A percentile compares a stretch with the other conserved stretches of the same genome.
Evolutionary conservation across 306 rosid genomes (phyloP).

Genomic region (Vigna nakashimae): DNA sequence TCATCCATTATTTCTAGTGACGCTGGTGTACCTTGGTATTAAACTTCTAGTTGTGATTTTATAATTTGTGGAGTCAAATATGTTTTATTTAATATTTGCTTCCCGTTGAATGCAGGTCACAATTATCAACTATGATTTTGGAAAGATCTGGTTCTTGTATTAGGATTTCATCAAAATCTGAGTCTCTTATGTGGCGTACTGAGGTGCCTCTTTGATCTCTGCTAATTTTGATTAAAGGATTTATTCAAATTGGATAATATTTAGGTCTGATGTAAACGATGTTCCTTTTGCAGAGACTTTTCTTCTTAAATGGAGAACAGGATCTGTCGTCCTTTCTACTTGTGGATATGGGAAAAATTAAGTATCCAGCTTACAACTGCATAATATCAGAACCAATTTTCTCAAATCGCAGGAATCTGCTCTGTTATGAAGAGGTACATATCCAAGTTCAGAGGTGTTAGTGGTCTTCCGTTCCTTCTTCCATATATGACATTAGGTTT

Average conservation of each 20-base stretch:
- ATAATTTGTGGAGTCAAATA: conserved; percentile 26
- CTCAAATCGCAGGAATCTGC: conserved; percentile 66
- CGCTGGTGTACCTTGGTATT: conserved; percentile 64
- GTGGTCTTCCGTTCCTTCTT: conserved; percentile 36
- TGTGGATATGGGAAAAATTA: conserved; percentile 84
- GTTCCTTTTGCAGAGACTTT: conserved; percentile 77
- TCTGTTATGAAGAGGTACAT: conserved; percentile 80
- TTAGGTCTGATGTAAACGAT: conserved; percentile 35
- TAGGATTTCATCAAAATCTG: conserved; percentile 74
- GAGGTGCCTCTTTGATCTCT: conserved; percentile 65
- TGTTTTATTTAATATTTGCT: conserved; percentile 39
- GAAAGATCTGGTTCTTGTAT: conserved; percentile 67
- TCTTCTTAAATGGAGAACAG: conserved; percentile 92
- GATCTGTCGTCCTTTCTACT: conserved; percentile 83
- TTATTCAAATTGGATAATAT: conserved; percentile 3
- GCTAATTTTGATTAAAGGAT: conserved; percentile 19
- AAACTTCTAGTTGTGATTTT: conserved; percentile 20
- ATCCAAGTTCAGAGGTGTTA: conserved; percentile 32
- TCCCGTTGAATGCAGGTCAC: conserved; percentile 57
- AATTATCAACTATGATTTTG: conserved; percentile 61
- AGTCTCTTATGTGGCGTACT: conserved; percentile 81
- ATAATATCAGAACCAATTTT: conserved; percentile 72
- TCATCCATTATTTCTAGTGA: conserved; percentile 66
- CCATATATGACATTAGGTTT: conserved; percentile 46
- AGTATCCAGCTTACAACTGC: conserved; percentile 89